Base-by-base conservation (phyloP, 176 grass and related monocot genomes). In the Aegilops longissima region DNA sequence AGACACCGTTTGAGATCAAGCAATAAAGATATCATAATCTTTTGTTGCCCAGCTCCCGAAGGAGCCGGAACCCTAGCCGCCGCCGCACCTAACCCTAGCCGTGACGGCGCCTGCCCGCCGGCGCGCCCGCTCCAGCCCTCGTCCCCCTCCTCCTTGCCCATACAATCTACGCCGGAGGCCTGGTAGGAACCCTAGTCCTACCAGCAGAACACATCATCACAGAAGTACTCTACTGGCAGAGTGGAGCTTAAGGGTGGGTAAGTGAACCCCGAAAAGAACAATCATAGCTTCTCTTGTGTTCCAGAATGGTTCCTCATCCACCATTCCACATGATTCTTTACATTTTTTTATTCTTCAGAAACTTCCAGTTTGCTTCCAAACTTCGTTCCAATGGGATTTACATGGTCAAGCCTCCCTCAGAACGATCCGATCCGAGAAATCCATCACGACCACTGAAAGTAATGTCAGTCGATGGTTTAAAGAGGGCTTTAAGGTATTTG, bases 211-310 rank as follows among this genome's bases (percentile, higher is more conserved):
- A 61, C 96, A 54, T 88, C 92, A 62, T 90, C 92, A 25, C 93
- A 96, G 82, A 87, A 80, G 49, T 94, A 90, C 73, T 89, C 90
- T 83, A 94, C 96, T 75, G 85, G 92, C 27, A 92, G 96, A 72
- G 85, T 86, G 66, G 96, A 96, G 87, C 93, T 98, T 66, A 94
- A 94, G 74, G 96, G 96, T 23, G 96, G 96, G 93, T 98, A 92
- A 91, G 92, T 91, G 74, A 76, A 87, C n/a, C 27, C 40, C 66
- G 62, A 39, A 89, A 76, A 44, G 61, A 38, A 61, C 12, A 40
- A 14, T 65, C 9, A 16, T 24, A 56, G 12, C 54, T 61, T 33
- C 45, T 24, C 11, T 61, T 80, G 18, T 70, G 5, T 61, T 63
- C 33, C 10, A 12, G 34, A 78, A 75, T 6, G 16, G 17, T 33